Evolutionary conservation across 306 rosid genomes (phyloP), one percentile per base, ranked within the genome.

Genomic region (Begonia loranthoides): DNA sequence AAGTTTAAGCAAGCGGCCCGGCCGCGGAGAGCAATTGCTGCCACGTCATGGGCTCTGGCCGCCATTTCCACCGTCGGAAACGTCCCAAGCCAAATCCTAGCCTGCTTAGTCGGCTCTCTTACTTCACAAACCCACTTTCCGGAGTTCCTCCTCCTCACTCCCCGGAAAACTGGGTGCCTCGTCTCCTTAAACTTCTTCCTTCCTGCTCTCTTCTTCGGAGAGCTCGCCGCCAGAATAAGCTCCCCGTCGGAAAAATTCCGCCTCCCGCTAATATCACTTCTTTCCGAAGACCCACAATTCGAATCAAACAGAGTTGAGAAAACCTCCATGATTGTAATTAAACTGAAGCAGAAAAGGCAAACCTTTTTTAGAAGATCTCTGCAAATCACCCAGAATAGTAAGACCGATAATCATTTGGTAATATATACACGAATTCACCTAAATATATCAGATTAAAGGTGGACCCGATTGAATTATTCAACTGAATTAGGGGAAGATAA

Each of bases 141-240:
- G 0, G 81, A 72, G 55, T 79, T 79, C 70, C 87, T 74, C 59
- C 69, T 52, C 65, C 96, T 45, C 2, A 87, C 82, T 0, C 96
- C 96, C 1, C 93, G 64, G 21, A 54, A 87, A 16, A 87, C 76
- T 0, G 94, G 94, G 67, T 87, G 96, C 15, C 96, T 74, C 0
- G 96, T 87, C 77, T 84, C 96, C 73, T 62, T 78, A 60, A 81
- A 87, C 67, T 87, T 87, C 80, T 87, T 87, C 70, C 96, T 56
- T 0, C 94, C 96, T 0, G 94, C 94, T 0, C 80, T 64, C 61
- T 87, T 84, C 83, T 87, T 87, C 0, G 96, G 96, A 38, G 73
- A 45, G 6, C 59, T 62, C 0, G 77, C 58, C 0, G 96, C 96
- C 56, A 88, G 22, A 9, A 57, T 1, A 5, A 76, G 52, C 74